Evolutionary conservation across 352 stramenopile genomes (phyloP), one percentile per base, ranked within the genome.

Genomic region (Globisporangium echinulatum): DNA sequence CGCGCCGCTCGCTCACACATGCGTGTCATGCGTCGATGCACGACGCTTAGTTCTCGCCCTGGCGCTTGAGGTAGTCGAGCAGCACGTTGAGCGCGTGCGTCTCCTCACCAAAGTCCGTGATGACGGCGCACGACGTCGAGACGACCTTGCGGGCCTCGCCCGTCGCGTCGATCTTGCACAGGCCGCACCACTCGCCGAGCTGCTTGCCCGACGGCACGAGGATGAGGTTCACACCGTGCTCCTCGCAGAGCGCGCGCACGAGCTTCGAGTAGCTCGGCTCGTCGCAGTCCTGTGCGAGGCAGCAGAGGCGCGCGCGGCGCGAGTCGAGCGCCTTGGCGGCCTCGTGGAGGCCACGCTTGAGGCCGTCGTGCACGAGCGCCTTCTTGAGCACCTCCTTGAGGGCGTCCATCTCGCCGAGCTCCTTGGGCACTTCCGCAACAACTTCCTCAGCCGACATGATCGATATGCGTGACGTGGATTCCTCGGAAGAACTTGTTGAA

Each of bases 91-190:
- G 86, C 53, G 96, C 97, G 76, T 97, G 90, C 48, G 92, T 98
- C 74, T 99, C 97, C 86, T 99, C 97, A 78, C 98, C 98, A 70
- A 99, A 99, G 78, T 99, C 97, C 53, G 97, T 99, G 71, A 99
- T 97, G 66, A 99, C 97, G 62, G 95, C 95, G 76, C 92, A 98
- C 60, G 95, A 99, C 56, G 95, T 99, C 54, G 94, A 97, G 39
- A 99, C 97, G 57, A 98, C 97, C 93, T 99, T 99, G 75, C 96
- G 97, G 59, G 97, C 92, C 71, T 98, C 90, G 54, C 97, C 97
- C 61, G 98, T 87, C 58, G 78, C 79, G 79, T 99, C 94, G 71
- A 99, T 96, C 87, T 99, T 99, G 88, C 94, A 98, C 64, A 99
- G 90, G 68, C 98, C 98, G 69, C 94, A 98, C 96, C 96, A 99